phyloP scores from a whole-genome alignment of 139 green algal species.

The Dunaliella sp. region DNA sequence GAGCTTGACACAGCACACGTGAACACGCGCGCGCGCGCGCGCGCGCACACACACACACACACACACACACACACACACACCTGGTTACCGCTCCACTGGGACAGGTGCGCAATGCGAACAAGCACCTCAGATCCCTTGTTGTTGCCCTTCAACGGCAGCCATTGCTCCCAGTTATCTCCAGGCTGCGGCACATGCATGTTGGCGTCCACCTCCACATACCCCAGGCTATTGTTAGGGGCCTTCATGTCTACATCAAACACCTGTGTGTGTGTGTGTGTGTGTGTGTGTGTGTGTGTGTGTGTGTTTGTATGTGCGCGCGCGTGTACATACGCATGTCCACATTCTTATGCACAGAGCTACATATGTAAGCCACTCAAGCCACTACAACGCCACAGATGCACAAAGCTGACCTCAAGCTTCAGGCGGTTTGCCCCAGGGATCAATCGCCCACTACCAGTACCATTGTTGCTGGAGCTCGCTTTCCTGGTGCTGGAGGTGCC shows the following conservation, averaged over 20 bases:
- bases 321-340: too few species aligned
- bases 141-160: conserved; percentile 15
- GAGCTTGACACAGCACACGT: too few species aligned
- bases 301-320: too few species aligned
- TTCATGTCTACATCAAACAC: conserved; percentile 20
- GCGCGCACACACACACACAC: too few species aligned
- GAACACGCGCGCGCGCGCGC: too few species aligned
- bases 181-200: neutral
- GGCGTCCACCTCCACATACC: conserved; percentile 21
- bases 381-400: too few species aligned
- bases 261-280: neutral
- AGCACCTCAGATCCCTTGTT: conserved; percentile 12
- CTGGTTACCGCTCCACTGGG: neutral
- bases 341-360: too few species aligned
- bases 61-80: too few species aligned
- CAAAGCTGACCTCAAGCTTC: conserved; percentile 23
- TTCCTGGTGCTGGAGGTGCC: neutral
- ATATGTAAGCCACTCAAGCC: too few species aligned
- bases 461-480: neutral
- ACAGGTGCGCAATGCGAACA: conserved; percentile 5
- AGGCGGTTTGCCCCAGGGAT: neutral
- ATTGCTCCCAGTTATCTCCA: neutral
- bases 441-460: neutral
- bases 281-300: neutral
- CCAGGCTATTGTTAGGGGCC: conserved; percentile 23